These are phyloP conservation scores for Urtica urens DNA, from an alignment of 306 rosid genomes.

Conservation along the genomic window DNA sequence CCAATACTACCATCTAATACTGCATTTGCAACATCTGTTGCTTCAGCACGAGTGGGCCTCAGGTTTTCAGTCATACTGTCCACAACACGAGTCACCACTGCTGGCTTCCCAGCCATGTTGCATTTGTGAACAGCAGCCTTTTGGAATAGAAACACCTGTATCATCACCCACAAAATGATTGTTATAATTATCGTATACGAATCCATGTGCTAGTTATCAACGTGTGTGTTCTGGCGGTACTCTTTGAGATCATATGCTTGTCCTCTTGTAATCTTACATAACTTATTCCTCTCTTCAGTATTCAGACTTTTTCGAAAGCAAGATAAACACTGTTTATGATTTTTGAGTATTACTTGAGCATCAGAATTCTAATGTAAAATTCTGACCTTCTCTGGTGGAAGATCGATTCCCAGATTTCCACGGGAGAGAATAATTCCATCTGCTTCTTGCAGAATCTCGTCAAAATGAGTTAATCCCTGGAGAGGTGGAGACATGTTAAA, in stretches of 20 bases:
- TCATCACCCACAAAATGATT: not conserved
- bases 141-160: conserved; percentile 84
- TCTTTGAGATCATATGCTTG: too few relatives aligned
- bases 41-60: conserved; percentile 98
- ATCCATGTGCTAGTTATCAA: too few relatives aligned
- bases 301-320: too few relatives aligned
- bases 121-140: conserved; percentile 85
- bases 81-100: conserved; percentile 91
- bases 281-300: too few relatives aligned
- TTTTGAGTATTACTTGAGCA: too few relatives aligned
- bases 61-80: conserved; percentile 92
- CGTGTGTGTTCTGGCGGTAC: too few relatives aligned
- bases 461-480: conserved; percentile 85
- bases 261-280: too few relatives aligned
- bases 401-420: conserved; percentile 91
- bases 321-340: too few relatives aligned
- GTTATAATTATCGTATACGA: too few relatives aligned
- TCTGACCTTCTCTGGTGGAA: conserved; percentile 90
- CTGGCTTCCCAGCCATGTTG: conserved; percentile 97
- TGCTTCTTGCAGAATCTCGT: conserved; percentile 88
- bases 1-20: conserved; percentile 56
- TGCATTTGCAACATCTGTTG: conserved; percentile 96
- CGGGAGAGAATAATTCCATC: conserved; percentile 91
- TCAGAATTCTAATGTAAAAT: too few relatives aligned
- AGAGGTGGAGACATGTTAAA: not conserved